Conservation (phyloP, 2,329 filamentous ascomycete species). For the Trichoderma sp. region DNA sequence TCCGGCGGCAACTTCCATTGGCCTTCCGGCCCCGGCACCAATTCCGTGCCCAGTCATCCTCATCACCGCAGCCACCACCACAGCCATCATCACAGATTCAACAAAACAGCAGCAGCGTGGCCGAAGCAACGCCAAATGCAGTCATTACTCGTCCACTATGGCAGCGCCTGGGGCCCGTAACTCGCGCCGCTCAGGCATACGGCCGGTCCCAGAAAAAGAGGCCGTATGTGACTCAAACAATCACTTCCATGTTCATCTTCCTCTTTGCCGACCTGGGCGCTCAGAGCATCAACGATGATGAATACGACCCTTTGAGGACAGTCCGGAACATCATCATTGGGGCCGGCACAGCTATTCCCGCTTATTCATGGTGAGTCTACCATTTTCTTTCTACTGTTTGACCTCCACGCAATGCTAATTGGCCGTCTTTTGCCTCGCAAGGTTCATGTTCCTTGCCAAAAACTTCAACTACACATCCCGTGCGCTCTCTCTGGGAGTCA, state of each 20-base stretch:
- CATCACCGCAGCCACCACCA: not conserved
- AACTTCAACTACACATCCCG: constrained; percentile 84
- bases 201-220: constrained; percentile 68
- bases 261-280: constrained; percentile 76
- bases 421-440: constrained; percentile 36
- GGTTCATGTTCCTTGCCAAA: constrained; percentile 77
- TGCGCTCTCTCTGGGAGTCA: constrained; percentile 68
- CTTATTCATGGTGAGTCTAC: constrained; percentile 71
- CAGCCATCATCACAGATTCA: constrained; percentile 1
- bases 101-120: not conserved
- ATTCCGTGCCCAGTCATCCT: constrained; percentile 20
- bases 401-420: not conserved
- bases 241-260: constrained; percentile 76
- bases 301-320: constrained; percentile 71
- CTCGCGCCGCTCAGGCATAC: constrained; percentile 60
- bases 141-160: constrained; percentile 42
- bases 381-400: not conserved
- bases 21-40: constrained; percentile 11
- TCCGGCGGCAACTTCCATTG: constrained; percentile 21
- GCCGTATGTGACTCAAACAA: constrained; percentile 79
- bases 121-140: not conserved
- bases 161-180: constrained; percentile 60
- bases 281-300: constrained; percentile 64
- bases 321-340: constrained; percentile 74
- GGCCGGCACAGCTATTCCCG: constrained; percentile 70